These are phyloP conservation scores for Marvania coccoides DNA, from an alignment of 139 green algal species.

Conservation along the genomic window DNA sequence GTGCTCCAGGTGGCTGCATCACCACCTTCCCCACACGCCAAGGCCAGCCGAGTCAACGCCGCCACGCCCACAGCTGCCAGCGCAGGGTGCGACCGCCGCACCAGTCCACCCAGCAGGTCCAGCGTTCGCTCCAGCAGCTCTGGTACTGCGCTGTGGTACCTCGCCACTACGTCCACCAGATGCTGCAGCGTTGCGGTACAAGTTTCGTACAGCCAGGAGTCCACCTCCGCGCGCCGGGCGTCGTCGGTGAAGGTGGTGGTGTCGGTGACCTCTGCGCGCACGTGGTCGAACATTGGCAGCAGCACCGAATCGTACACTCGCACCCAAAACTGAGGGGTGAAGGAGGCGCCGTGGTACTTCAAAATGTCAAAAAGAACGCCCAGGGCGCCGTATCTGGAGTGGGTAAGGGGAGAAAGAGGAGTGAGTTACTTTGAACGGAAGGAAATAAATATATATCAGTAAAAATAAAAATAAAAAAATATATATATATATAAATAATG, in stretches of 20 bases:
- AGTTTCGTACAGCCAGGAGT: conserved; percentile 95
- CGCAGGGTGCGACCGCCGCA: conserved; percentile 69
- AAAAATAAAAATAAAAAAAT: neutral
- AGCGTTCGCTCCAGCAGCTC: conserved; percentile 65
- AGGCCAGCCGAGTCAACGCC: conserved; percentile 67
- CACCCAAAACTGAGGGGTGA: conserved; percentile 87
- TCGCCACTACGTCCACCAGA: conserved; percentile 86
- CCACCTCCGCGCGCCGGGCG: conserved; percentile 60
- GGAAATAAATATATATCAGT: neutral
- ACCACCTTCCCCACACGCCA: conserved; percentile 36
- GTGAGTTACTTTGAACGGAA: neutral
- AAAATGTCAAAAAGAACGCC: conserved; percentile 95
- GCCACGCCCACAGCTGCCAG: conserved; percentile 89
- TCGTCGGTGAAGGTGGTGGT: conserved; percentile 84
- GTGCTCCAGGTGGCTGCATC: conserved; percentile 45
- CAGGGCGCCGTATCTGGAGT: conserved; percentile 43
- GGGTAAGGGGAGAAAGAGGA: neutral
- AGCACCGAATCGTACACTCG: conserved; percentile 92
- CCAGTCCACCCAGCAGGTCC: conserved; percentile 72
- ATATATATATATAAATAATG: too few species aligned
- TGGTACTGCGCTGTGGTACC: conserved; percentile 61
- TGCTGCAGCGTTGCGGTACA: conserved; percentile 94
- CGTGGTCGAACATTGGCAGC: conserved; percentile 97
- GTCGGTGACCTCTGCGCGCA: conserved; percentile 80
- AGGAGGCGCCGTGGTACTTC: conserved; percentile 84